These are phyloP conservation scores for Macrolepiota albuminosa DNA, from an alignment of 768 basidiomycete species.

Conservation along the genomic window DNA sequence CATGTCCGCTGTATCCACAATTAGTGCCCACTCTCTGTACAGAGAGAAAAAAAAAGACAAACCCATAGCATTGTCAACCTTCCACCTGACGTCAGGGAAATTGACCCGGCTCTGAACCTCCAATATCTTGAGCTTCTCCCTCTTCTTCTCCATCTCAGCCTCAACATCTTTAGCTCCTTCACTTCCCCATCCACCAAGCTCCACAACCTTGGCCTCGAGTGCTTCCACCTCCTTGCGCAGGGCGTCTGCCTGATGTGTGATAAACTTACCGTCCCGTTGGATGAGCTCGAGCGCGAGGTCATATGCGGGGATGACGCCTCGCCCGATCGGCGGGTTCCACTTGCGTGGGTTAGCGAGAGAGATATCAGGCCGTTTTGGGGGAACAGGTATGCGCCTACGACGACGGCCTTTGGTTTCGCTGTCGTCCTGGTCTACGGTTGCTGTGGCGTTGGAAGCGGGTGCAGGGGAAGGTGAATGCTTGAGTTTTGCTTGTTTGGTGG, in stretches of 20 bases:
- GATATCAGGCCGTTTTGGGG: slow-evolving; percentile 44
- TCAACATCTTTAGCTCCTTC: slow-evolving; percentile 27
- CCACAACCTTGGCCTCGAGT: slow-evolving; percentile 20
- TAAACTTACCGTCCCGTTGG: slow-evolving; percentile 47
- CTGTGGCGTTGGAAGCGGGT: not conserved
- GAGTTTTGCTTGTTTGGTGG: slow-evolving; percentile 5
- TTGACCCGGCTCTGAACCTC: slow-evolving; percentile 82
- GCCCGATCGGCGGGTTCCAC: slow-evolving; percentile 61
- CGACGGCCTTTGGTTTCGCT: slow-evolving; percentile 26
- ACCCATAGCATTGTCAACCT: slow-evolving; percentile 77
- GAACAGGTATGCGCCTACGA: slow-evolving; percentile 20
- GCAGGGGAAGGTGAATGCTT: not conserved
- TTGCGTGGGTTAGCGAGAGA: slow-evolving; percentile 45
- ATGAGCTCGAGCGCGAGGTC: slow-evolving; percentile 81
- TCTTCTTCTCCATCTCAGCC: slow-evolving; percentile 35
- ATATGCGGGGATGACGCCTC: slow-evolving; percentile 69
- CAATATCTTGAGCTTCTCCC: slow-evolving; percentile 51
- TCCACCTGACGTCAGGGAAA: slow-evolving; percentile 79
- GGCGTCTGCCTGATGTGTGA: slow-evolving; percentile 40
- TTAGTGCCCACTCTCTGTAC: not conserved
- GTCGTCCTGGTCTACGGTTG: not conserved
- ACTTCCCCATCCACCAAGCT: slow-evolving; percentile 21
- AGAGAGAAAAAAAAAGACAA: slow-evolving; percentile 22
- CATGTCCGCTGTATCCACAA: slow-evolving; percentile 51
- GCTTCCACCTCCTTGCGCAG: slow-evolving; percentile 28